Conservation (phyloP, 129 eudicot species). For the Helianthus annuus region DNA sequence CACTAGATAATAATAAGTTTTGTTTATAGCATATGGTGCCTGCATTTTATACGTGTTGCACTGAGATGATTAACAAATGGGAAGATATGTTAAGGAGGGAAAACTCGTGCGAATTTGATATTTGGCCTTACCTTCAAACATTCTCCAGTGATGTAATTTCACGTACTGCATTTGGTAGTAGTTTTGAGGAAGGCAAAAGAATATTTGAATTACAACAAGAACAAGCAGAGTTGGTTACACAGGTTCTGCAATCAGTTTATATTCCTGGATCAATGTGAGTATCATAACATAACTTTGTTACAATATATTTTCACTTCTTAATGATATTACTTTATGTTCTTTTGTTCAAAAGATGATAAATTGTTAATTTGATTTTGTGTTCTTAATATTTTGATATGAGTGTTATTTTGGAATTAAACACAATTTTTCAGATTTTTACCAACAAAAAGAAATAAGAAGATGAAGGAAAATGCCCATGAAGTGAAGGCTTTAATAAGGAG, state of each 20-base stretch:
- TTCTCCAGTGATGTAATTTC: too few relatives aligned
- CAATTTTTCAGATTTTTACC: neutral
- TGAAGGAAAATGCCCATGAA: neutral
- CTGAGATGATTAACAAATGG: slow-evolving; percentile 25
- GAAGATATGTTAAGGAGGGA: slow-evolving; percentile 2
- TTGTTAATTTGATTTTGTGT: too few relatives aligned
- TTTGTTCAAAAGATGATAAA: too few relatives aligned
- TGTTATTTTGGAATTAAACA: neutral
- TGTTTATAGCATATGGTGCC: slow-evolving; percentile 14
- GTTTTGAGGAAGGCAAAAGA: too few relatives aligned
- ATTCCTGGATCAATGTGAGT: slow-evolving; percentile 7
- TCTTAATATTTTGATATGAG: neutral
- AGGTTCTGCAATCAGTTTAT: neutral
- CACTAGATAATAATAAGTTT: neutral
- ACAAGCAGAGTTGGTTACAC: neutral
- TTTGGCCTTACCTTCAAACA: too few relatives aligned
- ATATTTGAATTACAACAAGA: neutral
- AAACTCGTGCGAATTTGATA: neutral
- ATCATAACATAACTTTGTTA: neutral
- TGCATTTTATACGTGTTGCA: slow-evolving; percentile 10
- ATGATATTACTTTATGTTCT: too few relatives aligned
- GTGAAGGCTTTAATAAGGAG: slow-evolving; percentile 7
- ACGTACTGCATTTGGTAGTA: too few relatives aligned
- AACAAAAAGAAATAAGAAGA: neutral
- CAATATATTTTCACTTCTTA: too few relatives aligned